Conservation (phyloP, 371 early-diverging fungal genomes). For the Lichtheimia ornata region DNA sequence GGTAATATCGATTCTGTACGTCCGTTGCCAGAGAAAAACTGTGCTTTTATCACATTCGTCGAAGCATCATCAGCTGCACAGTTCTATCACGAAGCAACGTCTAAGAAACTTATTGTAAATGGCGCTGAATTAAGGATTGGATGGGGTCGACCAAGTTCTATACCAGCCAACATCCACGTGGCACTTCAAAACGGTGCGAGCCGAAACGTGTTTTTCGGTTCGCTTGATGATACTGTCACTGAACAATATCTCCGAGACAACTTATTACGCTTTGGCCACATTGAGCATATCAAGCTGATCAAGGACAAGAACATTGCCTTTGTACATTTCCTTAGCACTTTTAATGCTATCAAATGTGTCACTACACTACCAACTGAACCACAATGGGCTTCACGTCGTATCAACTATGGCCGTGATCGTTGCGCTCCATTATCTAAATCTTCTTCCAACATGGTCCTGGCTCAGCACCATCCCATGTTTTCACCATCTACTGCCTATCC, state of each 20-base stretch:
- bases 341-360: constrained; percentile 75
- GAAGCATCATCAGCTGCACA: constrained; percentile 65
- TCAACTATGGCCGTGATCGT: constrained; percentile 84
- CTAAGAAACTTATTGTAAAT: constrained; percentile 38
- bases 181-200: constrained; percentile 72
- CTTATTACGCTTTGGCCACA: constrained; percentile 64
- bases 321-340: constrained; percentile 75
- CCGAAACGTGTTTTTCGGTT: constrained; percentile 79
- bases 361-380: constrained; percentile 53
- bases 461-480: not conserved
- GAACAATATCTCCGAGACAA: constrained; percentile 57
- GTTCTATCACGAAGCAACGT: constrained; percentile 55
- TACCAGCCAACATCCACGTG: constrained; percentile 50
- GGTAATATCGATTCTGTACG: constrained; percentile 77
- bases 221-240: constrained; percentile 57
- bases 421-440: constrained; percentile 46
- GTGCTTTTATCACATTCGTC: constrained; percentile 81
- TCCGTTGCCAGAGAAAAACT: constrained; percentile 77
- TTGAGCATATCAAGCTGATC: constrained; percentile 74
- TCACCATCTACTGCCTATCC: constrained; percentile 8
- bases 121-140: constrained; percentile 70
- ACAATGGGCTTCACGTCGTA: constrained; percentile 54
- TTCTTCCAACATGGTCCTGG: constrained; percentile 1
- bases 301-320: constrained; percentile 78
- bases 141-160: constrained; percentile 74